A percentile compares a stretch with the other conserved stretches of the same genome.
These are phyloP conservation scores for Lactarius indigo DNA, from an alignment of 768 basidiomycete genomes.

Conservation along the genomic window DNA sequence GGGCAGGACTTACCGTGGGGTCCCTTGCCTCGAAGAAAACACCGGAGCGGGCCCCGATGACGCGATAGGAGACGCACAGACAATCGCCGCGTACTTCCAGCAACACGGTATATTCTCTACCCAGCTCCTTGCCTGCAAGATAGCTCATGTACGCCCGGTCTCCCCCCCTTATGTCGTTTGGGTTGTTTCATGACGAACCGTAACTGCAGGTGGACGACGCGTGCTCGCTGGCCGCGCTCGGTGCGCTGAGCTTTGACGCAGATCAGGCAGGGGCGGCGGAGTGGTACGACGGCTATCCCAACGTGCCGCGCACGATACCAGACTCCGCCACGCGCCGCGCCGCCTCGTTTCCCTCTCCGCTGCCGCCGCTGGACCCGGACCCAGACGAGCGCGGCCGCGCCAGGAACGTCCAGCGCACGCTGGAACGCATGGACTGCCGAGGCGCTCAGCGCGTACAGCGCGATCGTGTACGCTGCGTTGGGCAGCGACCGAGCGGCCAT, in stretches of 20 bases:
- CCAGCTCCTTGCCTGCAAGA: constrained; percentile 7
- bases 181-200: too few species aligned
- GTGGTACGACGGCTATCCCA: constrained; percentile 8
- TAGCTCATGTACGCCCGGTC: constrained; percentile 20
- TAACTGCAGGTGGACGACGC: constrained; percentile 21
- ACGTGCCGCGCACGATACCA: background rate
- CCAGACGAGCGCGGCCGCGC: background rate
- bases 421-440: background rate
- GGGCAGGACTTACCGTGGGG: background rate
- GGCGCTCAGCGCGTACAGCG: constrained; percentile 11
- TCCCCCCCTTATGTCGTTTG: background rate
- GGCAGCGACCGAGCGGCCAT: constrained; percentile 6
- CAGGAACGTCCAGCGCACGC: background rate
- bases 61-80: constrained; percentile 15
- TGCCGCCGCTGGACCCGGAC: background rate
- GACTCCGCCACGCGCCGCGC: constrained; percentile 1
- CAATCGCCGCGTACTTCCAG: constrained; percentile 24
- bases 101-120: constrained; percentile 10
- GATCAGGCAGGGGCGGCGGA: constrained; percentile 15
- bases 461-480: background rate
- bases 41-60: background rate
- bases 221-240: constrained; percentile 16
- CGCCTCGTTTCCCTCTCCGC: background rate
- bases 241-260: constrained; percentile 20
- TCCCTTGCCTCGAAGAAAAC: background rate